Evolutionary conservation across 2,329 filamentous ascomycete genomes (phyloP).

Genomic region (Metarhizium brunneum): DNA sequence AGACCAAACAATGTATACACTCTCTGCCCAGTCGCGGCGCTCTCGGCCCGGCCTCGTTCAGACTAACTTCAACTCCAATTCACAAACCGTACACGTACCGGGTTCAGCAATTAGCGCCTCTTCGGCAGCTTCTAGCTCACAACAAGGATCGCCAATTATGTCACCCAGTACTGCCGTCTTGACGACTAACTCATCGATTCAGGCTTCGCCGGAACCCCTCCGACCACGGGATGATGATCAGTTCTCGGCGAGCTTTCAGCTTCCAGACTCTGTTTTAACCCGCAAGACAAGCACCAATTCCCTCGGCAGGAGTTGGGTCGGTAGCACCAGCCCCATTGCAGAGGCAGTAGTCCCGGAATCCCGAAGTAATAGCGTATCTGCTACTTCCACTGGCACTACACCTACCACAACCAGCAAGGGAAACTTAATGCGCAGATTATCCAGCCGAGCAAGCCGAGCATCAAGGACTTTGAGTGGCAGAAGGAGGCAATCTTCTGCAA

Average conservation of each 20-base stretch:
- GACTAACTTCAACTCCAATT: constrained; percentile 28
- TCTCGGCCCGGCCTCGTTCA: constrained; percentile 38
- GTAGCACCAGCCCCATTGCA: constrained; percentile 47
- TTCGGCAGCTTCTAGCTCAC: constrained; percentile 45
- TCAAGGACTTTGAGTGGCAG: constrained; percentile 53
- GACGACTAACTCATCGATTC: constrained; percentile 53
- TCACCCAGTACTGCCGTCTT: constrained; percentile 42
- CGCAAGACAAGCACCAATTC: constrained; percentile 52
- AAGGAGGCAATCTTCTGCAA: constrained; percentile 68
- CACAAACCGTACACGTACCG: constrained; percentile 23
- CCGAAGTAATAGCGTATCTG: constrained; percentile 10
- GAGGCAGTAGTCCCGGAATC: constrained; percentile 23
- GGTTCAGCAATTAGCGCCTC: constrained; percentile 47
- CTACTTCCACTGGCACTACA: constrained; percentile 1
- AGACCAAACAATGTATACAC: constrained; percentile 32
- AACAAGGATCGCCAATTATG: constrained; percentile 47
- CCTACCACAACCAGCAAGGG: constrained; percentile 21
- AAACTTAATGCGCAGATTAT: constrained; percentile 71
- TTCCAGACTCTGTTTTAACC: constrained; percentile 63
- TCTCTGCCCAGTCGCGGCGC: constrained; percentile 29
- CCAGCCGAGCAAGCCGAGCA: constrained; percentile 72
- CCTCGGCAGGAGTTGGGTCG: constrained; percentile 50
- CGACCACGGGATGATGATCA: constrained; percentile 45
- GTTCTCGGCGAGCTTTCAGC: constrained; percentile 48
- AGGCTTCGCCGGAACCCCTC: constrained; percentile 56